Evolutionary conservation across 441 rosid species (phyloP), one percentile per base, ranked within the genome.

Genomic region (Brassica balearica): DNA sequence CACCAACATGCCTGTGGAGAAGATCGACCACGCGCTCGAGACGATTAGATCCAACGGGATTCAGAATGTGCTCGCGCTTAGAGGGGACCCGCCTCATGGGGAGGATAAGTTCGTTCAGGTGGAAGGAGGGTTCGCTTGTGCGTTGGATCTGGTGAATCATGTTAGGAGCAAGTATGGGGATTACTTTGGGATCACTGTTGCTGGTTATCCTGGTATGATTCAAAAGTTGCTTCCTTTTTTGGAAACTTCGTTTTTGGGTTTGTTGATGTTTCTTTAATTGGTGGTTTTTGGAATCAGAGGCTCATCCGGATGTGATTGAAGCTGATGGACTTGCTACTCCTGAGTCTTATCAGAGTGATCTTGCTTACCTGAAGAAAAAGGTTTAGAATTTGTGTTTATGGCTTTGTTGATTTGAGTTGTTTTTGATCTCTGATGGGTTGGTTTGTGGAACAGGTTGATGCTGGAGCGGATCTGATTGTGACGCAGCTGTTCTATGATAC

Each of bases 51-150:
- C 95, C 25, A 91, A 92, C 69, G 99, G 98, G 1, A 96, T 96
- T 20, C 99, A 96, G 86, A 96, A 96, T 66, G 98, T 96, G 55
- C 96, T 96, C 27, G 99, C 98, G 14, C 97, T 96, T 34, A 90
- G 98, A 20, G 99, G 97, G 0, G 98, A 96, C 59, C 99, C 99
- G 2, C 99, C 98, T 67, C 97, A 89, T 34, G 99, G 99, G 0
- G 95, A 96, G 86, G 99, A 92, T 71, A 96, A 92, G 80, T 96
- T 94, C 68, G 96, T 94, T 32, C 97, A 96, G 89, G 90, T 89
- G 53, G 83, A 92, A 84, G 99, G 96, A 7, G 99, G 99, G 7
- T 92, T 96, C 29, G 92, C 92, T 79, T 96, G 99, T 48, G 99
- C 98, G 20, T 96, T 96, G 53, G 99, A 94, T 83, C 86, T 96